Base-by-base conservation (phyloP, 352 stramenopile genomes). In the Pilasporangium apinafurcum region DNA sequence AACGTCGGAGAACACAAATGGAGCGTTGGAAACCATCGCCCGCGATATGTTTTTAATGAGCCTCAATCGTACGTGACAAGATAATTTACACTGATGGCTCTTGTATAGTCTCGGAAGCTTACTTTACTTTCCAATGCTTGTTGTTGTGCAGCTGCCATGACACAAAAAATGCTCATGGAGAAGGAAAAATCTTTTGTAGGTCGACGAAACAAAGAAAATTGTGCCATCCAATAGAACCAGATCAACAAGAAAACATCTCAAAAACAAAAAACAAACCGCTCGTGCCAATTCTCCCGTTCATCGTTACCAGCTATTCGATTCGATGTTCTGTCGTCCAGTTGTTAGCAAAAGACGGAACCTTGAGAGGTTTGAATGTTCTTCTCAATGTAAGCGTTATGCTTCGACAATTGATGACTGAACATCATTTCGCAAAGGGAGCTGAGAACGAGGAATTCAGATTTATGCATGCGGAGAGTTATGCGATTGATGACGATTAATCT, bases 1-100 rank as follows among this genome's bases (percentile, higher is more conserved):
- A 59, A 93, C 81, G 18, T 91, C 74, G 8, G 75, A 91, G 31
- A 93, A 93, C 57, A 93, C 79, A 16, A 91, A 89, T 41, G 77
- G 78, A 27, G 81, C 81, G 27, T 63, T 93, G 16, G 78, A 93
- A 62, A 93, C 78, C 24, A 93, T 93, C 56, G 81, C 81, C 5
- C 78, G 78, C 20, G 81, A 93, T 57, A 79, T 76, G 21, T 88
- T 89, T 42, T 58, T 91, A 37, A 93, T 93, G 37, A 93, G 78
- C 52, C 52, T 90, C 7, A 90, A 93, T 62, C 75, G 81, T 93
- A 68, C 45, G 76, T 88, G n/a, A n/a, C n/a, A n/a, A n/a, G n/a
- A n/a, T n/a, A n/a, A n/a, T n/a, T n/a, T n/a, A n/a, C n/a, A n/a
- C n/a, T n/a, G n/a, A n/a, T n/a, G n/a, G n/a, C n/a, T n/a, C n/a